phyloP scores from a whole-genome alignment of 345 rosid genomes.

The Clausena lansium region DNA sequence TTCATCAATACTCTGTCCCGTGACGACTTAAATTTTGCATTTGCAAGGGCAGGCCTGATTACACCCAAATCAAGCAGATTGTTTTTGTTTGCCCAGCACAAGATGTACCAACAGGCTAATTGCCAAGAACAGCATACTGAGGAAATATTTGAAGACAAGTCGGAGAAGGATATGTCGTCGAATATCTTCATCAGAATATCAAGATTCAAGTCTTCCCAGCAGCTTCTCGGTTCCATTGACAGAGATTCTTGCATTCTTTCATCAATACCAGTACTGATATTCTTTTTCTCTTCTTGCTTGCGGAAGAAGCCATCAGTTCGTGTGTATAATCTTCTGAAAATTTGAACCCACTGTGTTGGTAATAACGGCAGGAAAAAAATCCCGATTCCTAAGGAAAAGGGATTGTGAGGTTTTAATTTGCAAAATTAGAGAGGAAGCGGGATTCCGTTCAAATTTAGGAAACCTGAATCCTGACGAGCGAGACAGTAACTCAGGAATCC shows the following conservation, averaged over 20 bases:
- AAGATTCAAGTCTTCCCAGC: not conserved
- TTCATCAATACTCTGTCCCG: not conserved
- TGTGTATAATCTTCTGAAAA: too few relatives aligned
- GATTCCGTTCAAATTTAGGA: too few relatives aligned
- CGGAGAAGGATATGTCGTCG: too few relatives aligned
- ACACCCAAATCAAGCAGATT: not conserved
- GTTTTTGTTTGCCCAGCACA: not conserved
- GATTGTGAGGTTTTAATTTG: too few relatives aligned
- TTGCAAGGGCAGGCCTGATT: not conserved
- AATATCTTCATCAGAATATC: conserved; percentile 7
- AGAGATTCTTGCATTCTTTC: not conserved
- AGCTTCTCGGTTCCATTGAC: not conserved
- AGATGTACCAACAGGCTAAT: not conserved
- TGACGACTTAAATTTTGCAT: not conserved
- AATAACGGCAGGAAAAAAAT: too few relatives aligned
- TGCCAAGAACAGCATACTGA: conserved; percentile 2
- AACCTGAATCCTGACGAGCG: too few relatives aligned
- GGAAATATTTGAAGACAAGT: not conserved
- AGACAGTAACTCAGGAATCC: too few relatives aligned
- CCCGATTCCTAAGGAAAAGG: too few relatives aligned
- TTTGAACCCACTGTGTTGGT: too few relatives aligned
- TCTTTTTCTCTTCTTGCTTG: not conserved
- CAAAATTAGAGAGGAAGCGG: too few relatives aligned
- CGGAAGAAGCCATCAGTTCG: too few relatives aligned
- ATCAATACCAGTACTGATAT: not conserved